Conservation (phyloP, 2,329 filamentous ascomycete genomes). For the Sphaerulina musiva region DNA sequence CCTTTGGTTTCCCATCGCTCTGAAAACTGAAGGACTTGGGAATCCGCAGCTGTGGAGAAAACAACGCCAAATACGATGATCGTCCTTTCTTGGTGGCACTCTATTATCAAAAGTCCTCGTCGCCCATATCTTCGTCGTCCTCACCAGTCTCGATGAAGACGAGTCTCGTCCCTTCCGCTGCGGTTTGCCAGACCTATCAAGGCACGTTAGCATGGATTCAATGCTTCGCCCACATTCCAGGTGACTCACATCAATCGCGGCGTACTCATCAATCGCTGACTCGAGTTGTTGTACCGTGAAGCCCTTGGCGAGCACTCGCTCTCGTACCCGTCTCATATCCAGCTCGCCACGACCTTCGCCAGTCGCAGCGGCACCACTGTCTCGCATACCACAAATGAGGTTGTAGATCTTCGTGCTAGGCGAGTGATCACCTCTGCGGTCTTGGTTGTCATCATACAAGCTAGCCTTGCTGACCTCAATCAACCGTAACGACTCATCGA, state of each 20-base stretch:
- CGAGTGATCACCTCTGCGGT: conserved; percentile 60
- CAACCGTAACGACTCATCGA: conserved; percentile 87
- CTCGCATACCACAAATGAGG: conserved; percentile 79
- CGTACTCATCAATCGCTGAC: conserved; percentile 81
- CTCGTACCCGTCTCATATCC: conserved; percentile 79
- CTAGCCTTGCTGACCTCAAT: conserved; percentile 91
- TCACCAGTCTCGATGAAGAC: conserved; percentile 50
- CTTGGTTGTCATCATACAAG: conserved; percentile 64
- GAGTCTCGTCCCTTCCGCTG: conserved; percentile 48
- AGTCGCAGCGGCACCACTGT: conserved; percentile 73
- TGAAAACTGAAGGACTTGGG: background rate
- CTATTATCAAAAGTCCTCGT: conserved; percentile 28
- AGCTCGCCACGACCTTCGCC: conserved; percentile 71
- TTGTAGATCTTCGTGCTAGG: conserved; percentile 90
- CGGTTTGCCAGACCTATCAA: conserved; percentile 49
- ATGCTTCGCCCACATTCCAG: no score
- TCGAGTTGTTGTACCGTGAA: conserved; percentile 93
- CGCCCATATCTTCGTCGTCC: conserved; percentile 36
- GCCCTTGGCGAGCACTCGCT: conserved; percentile 88
- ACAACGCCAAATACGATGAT: conserved; percentile 16
- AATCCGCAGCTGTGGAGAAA: background rate
- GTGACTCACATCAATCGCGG: conserved; percentile 73
- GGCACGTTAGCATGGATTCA: conserved; percentile 29
- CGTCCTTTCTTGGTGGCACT: background rate
- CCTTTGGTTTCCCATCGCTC: conserved; percentile 18